Base-by-base conservation (phyloP, 768 basidiomycete genomes). In the Epithele typhae region DNA sequence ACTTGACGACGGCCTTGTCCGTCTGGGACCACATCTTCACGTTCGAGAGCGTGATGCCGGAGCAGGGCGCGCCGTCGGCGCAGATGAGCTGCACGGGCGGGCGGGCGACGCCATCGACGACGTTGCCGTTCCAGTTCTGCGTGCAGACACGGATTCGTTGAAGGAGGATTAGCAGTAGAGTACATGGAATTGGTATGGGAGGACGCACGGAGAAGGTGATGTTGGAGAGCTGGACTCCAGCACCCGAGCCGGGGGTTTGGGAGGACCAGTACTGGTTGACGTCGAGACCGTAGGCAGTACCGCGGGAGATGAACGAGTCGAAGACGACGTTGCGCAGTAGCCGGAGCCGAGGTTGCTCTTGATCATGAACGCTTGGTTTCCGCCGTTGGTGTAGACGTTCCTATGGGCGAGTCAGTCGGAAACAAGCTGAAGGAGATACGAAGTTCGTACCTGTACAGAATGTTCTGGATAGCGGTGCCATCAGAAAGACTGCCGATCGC, bases 361-460 rank as follows among this genome's bases (percentile, higher is more conserved):
- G 53, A 64, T 58, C 63, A 64, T 64, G 46, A 62, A 54, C 11
- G 59, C 58, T 43, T 64, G 62, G 51, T 63, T 64, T 0, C 62
- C 62, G 22, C 62, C 62, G 43, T 57, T 57, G 23, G 55, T 60
- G 47, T 64, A 64, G 34, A 64, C 41, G 48, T 62, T 48, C 24
- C 58, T 51, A 17, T 36, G 35, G 18, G 7, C 6, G 30, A 32
- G n/a, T n/a, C n/a, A 32, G 30, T 9, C 30, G 9, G 9, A 32
- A 9, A 15, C 30, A 9, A 15, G 9, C 9, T 32, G 9, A 9
- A 32, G 9, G 30, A 9, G 9, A 32, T 9, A 32, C 9, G 30
- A 9, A 32, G 9, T 9, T 15, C 35, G n/a, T 36, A 36, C 35
- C 35, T 8, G 36, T 64, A 64, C n/a, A 56, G 14, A 15, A 64